Conservation (phyloP, 768 basidiomycete species). For the Leccinellum albellum region DNA sequence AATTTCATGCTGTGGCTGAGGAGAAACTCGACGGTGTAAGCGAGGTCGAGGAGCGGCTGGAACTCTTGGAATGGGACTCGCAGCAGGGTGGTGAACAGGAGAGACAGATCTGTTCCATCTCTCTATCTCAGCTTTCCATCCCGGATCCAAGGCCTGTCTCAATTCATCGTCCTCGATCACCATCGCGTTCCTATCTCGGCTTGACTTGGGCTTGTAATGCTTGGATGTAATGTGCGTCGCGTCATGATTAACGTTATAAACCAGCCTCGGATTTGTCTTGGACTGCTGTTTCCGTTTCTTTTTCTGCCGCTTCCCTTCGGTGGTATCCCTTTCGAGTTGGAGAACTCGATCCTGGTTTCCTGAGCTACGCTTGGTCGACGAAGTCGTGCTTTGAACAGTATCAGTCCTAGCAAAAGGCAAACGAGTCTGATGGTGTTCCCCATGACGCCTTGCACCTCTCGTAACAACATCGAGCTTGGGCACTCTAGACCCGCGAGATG, state of each 20-base stretch:
- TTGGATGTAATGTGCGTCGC: constrained; percentile 36
- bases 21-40: constrained; percentile 12
- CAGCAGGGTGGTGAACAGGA: constrained; percentile 10
- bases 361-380: constrained; percentile 6
- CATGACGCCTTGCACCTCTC: constrained; percentile 32
- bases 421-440: constrained; percentile 36
- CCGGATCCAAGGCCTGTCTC: constrained; percentile 39
- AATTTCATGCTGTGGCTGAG: constrained; percentile 7
- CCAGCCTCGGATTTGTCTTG: constrained; percentile 25
- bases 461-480: constrained; percentile 38
- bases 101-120: constrained; percentile 28
- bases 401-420: constrained; percentile 33
- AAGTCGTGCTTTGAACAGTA: constrained; percentile 1
- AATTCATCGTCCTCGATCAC: constrained; percentile 43
- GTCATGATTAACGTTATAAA: constrained; percentile 39
- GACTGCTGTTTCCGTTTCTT: constrained; percentile 30
- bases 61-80: constrained; percentile 1
- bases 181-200: constrained; percentile 23
- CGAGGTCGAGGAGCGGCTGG: constrained; percentile 9
- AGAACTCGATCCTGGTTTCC: constrained; percentile 8
- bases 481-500: constrained; percentile 4
- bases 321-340: constrained; percentile 4
- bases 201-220: constrained; percentile 11
- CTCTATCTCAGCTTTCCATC: constrained; percentile 31
- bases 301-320: constrained; percentile 10